A percentile compares a stretch with the other conserved stretches of the same genome.
These are phyloP conservation scores for Candida caryicola DNA, from an alignment of 805 yeast genomes.

Conservation along the genomic window DNA sequence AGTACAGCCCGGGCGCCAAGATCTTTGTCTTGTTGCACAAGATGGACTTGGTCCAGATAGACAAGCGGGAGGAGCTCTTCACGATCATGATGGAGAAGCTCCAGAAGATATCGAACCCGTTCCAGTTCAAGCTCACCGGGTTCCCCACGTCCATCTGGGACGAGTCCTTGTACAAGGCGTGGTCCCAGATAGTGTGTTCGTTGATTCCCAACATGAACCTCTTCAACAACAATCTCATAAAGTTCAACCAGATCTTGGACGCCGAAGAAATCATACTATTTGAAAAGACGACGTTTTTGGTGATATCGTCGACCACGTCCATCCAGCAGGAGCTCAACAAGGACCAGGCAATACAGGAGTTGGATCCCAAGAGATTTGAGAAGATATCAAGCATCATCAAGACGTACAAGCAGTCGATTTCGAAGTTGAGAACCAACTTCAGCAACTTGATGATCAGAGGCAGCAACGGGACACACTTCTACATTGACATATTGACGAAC, in stretches of 20 bases:
- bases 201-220: conserved; percentile 86
- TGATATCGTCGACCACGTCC: conserved; percentile 59
- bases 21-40: conserved; percentile 90
- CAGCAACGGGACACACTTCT: conserved; percentile 42
- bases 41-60: conserved; percentile 91
- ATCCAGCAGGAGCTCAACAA: conserved; percentile 26
- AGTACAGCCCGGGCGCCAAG: conserved; percentile 85
- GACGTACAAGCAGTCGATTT: conserved; percentile 88
- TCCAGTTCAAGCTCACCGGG: conserved; percentile 66
- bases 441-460: conserved; percentile 72
- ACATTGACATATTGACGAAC: conserved; percentile 55
- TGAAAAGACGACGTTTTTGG: conserved; percentile 89
- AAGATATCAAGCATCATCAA: conserved; percentile 91
- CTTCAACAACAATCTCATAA: conserved; percentile 71
- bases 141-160: conserved; percentile 98
- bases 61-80: conserved; percentile 80
- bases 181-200: conserved; percentile 95
- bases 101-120: conserved; percentile 68
- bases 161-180: conserved; percentile 91
- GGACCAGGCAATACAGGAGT: conserved; percentile 17
- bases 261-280: conserved; percentile 90
- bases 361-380: conserved; percentile 92
- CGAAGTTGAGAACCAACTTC: conserved; percentile 82
- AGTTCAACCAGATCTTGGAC: conserved; percentile 68
- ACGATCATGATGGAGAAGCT: conserved; percentile 80